Conservation (phyloP, 2,329 filamentous ascomycete genomes). For the Fusarium circinatum region DNA sequence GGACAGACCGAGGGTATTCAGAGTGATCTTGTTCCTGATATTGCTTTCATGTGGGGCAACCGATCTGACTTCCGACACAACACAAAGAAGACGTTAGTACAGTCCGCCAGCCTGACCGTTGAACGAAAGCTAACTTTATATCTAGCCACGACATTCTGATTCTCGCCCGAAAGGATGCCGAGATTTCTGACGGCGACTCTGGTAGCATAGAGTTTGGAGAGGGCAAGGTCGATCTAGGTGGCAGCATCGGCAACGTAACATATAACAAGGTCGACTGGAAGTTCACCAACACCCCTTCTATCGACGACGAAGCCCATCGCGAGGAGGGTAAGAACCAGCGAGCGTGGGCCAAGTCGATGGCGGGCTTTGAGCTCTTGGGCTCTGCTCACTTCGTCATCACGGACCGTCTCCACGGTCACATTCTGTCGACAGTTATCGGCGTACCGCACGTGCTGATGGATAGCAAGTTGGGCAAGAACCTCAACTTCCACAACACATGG, state of each 20-base stretch:
- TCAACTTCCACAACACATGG: conserved; percentile 46
- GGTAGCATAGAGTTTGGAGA: conserved; percentile 36
- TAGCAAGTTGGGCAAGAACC: conserved; percentile 45
- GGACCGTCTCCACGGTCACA: conserved; percentile 43
- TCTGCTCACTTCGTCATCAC: conserved; percentile 44
- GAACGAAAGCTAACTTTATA: conserved; percentile 11
- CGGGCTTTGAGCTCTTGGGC: conserved; percentile 40
- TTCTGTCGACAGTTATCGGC: conserved; percentile 42
- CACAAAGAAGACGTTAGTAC: conserved; percentile 42
- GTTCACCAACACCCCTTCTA: conserved; percentile 40
- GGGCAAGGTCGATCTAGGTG: conserved; percentile 37
- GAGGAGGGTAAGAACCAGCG: conserved; percentile 43
- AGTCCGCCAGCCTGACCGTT: background rate
- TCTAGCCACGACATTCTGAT: conserved; percentile 41
- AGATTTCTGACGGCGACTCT: conserved; percentile 40
- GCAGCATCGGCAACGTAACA: conserved; percentile 39
- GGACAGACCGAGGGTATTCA: conserved; percentile 32
- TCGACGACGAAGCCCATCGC: conserved; percentile 26
- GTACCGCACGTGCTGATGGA: conserved; percentile 45
- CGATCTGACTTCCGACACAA: conserved; percentile 41
- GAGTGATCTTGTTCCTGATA: conserved; percentile 41
- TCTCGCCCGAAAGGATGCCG: conserved; percentile 41
- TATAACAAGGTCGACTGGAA: conserved; percentile 45
- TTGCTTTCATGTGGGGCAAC: conserved; percentile 45
- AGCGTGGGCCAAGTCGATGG: conserved; percentile 43